Percentiles rank a stretch among this genome's conserved stretches.
These are phyloP conservation scores for Macrophomina tecta DNA, from an alignment of 2,329 filamentous ascomycete species.

Conservation along the genomic window DNA sequence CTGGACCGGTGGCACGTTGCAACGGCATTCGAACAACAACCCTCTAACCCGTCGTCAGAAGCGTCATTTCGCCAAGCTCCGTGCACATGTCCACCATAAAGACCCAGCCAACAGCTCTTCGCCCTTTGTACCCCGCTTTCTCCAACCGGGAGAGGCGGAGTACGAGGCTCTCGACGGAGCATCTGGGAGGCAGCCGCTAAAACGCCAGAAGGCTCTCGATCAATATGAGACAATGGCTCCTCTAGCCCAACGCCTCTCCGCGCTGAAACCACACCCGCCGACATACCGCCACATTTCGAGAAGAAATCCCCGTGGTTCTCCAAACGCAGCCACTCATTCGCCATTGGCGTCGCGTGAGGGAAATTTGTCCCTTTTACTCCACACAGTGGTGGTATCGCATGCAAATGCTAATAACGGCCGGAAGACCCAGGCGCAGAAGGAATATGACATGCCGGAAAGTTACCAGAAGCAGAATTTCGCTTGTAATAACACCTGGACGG, in stretches of 20 bases:
- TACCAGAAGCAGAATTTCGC: background rate
- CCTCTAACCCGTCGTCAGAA: slow-evolving; percentile 49
- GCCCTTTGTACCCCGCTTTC: slow-evolving; percentile 38
- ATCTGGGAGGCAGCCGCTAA: background rate
- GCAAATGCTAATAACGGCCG: background rate
- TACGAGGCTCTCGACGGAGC: background rate
- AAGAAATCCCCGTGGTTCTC: background rate
- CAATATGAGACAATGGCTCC: slow-evolving; percentile 11
- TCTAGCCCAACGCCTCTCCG: slow-evolving; percentile 3
- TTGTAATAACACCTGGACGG: slow-evolving; percentile 9
- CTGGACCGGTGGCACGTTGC: slow-evolving; percentile 56
- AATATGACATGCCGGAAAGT: background rate
- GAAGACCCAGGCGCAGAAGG: background rate
- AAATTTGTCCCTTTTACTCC: background rate
- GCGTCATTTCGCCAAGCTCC: slow-evolving; percentile 53
- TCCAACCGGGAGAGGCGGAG: slow-evolving; percentile 28
- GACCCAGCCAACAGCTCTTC: slow-evolving; percentile 24
- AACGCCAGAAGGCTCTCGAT: background rate
- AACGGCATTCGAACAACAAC: slow-evolving; percentile 44
- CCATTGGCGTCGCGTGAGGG: background rate
- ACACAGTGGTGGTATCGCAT: background rate
- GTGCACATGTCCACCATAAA: slow-evolving; percentile 40
- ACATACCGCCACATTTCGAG: slow-evolving; percentile 12
- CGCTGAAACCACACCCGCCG: slow-evolving; percentile 1
- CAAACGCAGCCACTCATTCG: background rate